A percentile compares a stretch with the other conserved stretches of the same genome.
Evolutionary conservation across 805 yeast genomes (phyloP).

Genomic region (Metschnikowia anglica): DNA sequence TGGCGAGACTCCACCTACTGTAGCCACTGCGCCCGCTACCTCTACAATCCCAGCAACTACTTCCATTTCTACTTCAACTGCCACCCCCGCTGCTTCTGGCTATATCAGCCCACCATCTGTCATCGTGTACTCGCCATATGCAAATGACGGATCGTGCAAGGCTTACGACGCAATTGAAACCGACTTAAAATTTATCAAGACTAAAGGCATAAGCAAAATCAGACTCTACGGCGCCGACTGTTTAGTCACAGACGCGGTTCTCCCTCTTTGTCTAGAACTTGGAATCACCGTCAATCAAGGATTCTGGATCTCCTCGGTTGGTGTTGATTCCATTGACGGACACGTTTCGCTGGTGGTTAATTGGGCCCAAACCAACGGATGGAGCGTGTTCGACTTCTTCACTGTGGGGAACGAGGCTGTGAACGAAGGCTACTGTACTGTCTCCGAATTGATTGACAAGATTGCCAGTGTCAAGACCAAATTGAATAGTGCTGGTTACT

Average conservation of each 20-base stretch:
- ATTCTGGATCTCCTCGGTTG: slow-evolving; percentile 68
- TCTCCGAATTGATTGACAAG: slow-evolving; percentile 60
- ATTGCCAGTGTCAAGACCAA: slow-evolving; percentile 60
- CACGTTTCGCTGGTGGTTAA: slow-evolving; percentile 53
- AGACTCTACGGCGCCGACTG: slow-evolving; percentile 91
- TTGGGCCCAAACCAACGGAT: slow-evolving; percentile 49
- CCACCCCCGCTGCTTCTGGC: slow-evolving; percentile 18
- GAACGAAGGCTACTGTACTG: slow-evolving; percentile 58
- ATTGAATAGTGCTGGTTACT: slow-evolving; percentile 68
- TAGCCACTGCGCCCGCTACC: slow-evolving; percentile 17
- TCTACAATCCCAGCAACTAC: slow-evolving; percentile 22
- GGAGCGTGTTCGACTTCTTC: slow-evolving; percentile 74
- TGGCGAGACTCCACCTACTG: too few species aligned
- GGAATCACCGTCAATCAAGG: slow-evolving; percentile 85
- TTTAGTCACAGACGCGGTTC: slow-evolving; percentile 59
- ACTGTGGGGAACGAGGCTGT: slow-evolving; percentile 91
- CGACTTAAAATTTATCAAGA: slow-evolving; percentile 59
- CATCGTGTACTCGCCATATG: slow-evolving; percentile 79
- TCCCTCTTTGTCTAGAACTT: slow-evolving; percentile 54
- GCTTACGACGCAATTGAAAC: slow-evolving; percentile 47
- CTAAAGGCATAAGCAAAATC: slow-evolving; percentile 62
- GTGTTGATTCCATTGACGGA: slow-evolving; percentile 67
- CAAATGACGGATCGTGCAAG: slow-evolving; percentile 67
- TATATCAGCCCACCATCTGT: slow-evolving; percentile 48
- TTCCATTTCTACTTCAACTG: slow-evolving; percentile 15